Base-by-base conservation (phyloP, 2,329 filamentous ascomycete species). In the Ascochyta koolunga region DNA sequence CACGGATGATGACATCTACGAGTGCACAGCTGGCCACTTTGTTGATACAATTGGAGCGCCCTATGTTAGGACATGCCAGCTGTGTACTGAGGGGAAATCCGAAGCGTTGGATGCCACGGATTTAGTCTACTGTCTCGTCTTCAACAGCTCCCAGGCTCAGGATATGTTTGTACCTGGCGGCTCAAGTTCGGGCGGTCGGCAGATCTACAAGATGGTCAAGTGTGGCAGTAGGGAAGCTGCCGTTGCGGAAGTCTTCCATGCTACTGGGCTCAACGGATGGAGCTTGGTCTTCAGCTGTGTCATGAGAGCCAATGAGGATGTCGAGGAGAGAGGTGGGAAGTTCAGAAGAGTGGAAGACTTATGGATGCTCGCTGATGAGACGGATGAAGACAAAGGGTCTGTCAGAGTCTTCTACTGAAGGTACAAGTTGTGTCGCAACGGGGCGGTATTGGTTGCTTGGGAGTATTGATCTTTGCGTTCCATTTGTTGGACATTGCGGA, bases 151-250 rank as follows among this genome's bases (percentile, higher is more conserved):
- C n/a, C 65, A 70, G 25, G 61, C 59, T 9, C 56, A 44, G 7
- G 59, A 66, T 5, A 46, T 49, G 0, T 62, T 64, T 21, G 40
- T 54, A 2, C 50, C 55, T 31, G 56, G 56, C 2, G 31, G 47
- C 0, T 49, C 61, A 16, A 56, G 44, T 43, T 58, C 59, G 4
- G 19, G 45, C 24, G 69, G 68, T 6, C 52, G 39, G 11, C 58
- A 62, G 21, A 68, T 73, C 4, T 73, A 69, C 61, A 72, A 63
- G 37, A 29, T 74, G 6, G 41, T 70, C 35, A 68, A 61, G 31
- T 74, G 67, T 37, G 70, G 72, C 4, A 70, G 68, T 43, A 62
- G 71, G 6, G 69, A 72, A 19, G 67, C 65, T 11, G 72, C 71
- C 0, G 54, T 58, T 2, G 56, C 66, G 0, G 69, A 74, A 42